phyloP scores from a whole-genome alignment of 2,329 filamentous ascomycete genomes.

The Sarocladium strictum region DNA sequence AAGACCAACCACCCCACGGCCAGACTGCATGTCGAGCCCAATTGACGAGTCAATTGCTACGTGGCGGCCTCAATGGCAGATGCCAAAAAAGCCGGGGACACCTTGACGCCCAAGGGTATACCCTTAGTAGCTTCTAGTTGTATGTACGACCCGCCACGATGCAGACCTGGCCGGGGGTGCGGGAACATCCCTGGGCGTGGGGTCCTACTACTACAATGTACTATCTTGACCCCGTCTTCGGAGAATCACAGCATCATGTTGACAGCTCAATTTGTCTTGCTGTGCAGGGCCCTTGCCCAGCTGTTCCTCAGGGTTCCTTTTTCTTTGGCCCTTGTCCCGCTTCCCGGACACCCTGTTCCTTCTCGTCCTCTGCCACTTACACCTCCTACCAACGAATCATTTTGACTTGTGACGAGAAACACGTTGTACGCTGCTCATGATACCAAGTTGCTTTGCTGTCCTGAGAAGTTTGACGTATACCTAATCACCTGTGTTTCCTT shows the following conservation, averaged over 20 bases:
- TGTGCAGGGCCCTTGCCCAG: background rate
- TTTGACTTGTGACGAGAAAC: slow-evolving; percentile 8
- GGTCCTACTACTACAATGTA: background rate
- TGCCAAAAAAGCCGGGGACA: background rate
- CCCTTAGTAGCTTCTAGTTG: background rate
- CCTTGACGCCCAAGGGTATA: background rate
- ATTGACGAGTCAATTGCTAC: background rate
- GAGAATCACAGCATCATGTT: background rate
- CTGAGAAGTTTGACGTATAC: slow-evolving; percentile 6
- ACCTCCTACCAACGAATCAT: background rate
- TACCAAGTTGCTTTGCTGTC: slow-evolving; percentile 9
- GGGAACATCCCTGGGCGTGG: slow-evolving; percentile 4
- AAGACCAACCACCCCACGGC: background rate
- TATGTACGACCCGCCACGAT: background rate
- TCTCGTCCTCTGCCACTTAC: background rate
- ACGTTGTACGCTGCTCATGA: slow-evolving; percentile 7
- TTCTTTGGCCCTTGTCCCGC: slow-evolving; percentile 3
- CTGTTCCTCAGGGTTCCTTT: background rate
- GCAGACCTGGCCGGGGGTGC: slow-evolving; percentile 1
- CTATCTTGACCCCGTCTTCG: slow-evolving; percentile 4
- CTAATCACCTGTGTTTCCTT: slow-evolving; percentile 8
- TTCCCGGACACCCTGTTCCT: background rate
- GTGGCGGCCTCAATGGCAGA: background rate
- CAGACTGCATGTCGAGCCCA: background rate
- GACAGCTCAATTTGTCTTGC: slow-evolving; percentile 1